Base-by-base conservation (phyloP, 1,284 basidiomycete species). In the Termitomyces sp. region DNA sequence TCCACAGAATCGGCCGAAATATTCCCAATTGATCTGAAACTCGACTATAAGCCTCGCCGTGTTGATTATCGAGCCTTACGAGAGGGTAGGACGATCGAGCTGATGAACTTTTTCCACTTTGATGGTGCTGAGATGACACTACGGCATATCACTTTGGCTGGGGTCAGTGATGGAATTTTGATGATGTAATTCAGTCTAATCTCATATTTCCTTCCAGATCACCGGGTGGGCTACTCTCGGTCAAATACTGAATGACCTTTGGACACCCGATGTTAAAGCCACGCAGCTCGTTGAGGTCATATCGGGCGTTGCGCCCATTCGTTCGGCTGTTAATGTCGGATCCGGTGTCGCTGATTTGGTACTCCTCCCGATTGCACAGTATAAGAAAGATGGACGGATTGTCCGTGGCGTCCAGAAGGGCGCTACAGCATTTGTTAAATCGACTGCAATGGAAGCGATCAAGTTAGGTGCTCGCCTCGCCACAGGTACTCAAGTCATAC, bases 91-190 rank as follows among this genome's bases (percentile, higher is more conserved):
- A 94, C 93, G 0, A 96, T 97, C 56, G 97, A 99, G 67, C 72
- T 99, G 52, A 98, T 99, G 96, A 99, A 99, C 68, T 98, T 99
- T 68, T 99, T 99, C 85, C 95, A 98, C 69, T 99, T 99, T 62
- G 96, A 99, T 62, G 96, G 93, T 0, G 91, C 96, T 2, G 96
- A 97, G 69, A 98, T 99, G 93, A 96, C 93, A 0, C 72, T 99
- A 47, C 80, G 96, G 47, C 94, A 97, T 65, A 86, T 98, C 55
- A 94, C 91, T 13, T 68, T 98, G 21, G 84, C 88, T 49, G 97
- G 96, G 14, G 92, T 95, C 69, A 65, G 91, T 77, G 13, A 11
- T 8, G 31, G 8, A 28, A 50, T 42, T 54, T 14, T 28, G 26
- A 28, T 49, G 11, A 9, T 37, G n/a, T 6, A 37, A n/a, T 26